Evolutionary conservation across 176 grass and related monocot genomes (phyloP).

Genomic region (Dactylis glomerata): DNA sequence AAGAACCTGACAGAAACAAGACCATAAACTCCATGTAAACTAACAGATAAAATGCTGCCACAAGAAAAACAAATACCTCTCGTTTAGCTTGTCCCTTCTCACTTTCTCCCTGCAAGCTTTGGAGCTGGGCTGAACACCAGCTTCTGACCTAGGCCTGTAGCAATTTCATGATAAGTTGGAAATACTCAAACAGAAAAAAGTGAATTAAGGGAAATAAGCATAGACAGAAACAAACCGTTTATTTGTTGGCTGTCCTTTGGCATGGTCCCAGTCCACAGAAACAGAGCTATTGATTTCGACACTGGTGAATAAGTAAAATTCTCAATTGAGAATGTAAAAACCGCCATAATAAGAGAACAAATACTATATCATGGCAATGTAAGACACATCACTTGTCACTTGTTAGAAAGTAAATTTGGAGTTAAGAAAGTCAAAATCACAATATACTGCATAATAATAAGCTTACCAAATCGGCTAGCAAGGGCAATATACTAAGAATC

Average conservation of each 20-base stretch:
- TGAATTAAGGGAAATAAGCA: not conserved
- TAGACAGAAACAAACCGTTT: constrained; percentile 69
- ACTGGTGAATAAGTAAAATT: constrained; percentile 39
- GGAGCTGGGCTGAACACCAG: constrained; percentile 52
- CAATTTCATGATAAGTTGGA: constrained; percentile 28
- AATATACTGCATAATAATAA: not conserved
- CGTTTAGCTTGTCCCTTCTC: constrained; percentile 87
- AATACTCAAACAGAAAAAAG: constrained; percentile 15
- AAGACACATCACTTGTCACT: not conserved
- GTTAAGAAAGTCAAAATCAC: constrained; percentile 7
- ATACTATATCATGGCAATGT: not conserved
- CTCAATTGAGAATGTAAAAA: not conserved
- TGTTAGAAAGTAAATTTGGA: not conserved
- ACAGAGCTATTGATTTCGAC: constrained; percentile 55
- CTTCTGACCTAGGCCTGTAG: constrained; percentile 70
- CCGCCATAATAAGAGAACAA: not conserved
- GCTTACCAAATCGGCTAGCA: not conserved
- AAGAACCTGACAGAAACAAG: constrained; percentile 61
- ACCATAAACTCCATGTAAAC: constrained; percentile 13
- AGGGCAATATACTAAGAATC: not conserved
- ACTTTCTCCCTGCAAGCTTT: constrained; percentile 97
- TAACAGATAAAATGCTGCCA: not conserved
- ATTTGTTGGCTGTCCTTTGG: constrained; percentile 56
- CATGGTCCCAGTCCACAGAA: constrained; percentile 43
- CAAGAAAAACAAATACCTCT: constrained; percentile 52